These are phyloP conservation scores for Grosmannia penicillata DNA, from an alignment of 2,329 filamentous ascomycete species.

Conservation along the genomic window DNA sequence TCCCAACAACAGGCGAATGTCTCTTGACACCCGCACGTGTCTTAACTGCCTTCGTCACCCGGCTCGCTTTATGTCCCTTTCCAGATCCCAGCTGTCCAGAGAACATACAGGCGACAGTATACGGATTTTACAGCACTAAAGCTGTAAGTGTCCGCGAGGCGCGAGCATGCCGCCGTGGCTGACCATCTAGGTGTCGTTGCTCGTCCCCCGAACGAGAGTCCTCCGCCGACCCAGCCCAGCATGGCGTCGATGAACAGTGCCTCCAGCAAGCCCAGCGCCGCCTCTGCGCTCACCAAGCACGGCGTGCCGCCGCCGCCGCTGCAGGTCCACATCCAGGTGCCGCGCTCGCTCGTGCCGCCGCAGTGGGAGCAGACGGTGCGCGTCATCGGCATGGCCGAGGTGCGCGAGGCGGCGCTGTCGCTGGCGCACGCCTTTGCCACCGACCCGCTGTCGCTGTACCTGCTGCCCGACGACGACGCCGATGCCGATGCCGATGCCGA, in stretches of 20 bases:
- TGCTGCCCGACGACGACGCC: constrained; percentile 52
- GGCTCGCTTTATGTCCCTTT: constrained; percentile 41
- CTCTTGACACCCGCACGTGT: constrained; percentile 40
- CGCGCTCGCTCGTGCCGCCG: constrained; percentile 32
- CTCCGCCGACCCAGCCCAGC: constrained; percentile 14
- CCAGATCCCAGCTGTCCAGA: constrained; percentile 37
- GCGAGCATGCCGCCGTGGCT: neutral
- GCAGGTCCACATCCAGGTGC: neutral
- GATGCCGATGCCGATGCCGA: neutral
- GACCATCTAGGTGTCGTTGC: neutral
- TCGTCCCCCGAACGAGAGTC: neutral
- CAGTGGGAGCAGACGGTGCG: constrained; percentile 44
- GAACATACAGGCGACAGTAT: constrained; percentile 43
- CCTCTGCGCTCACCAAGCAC: too few species aligned
- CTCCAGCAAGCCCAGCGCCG: constrained; percentile 5
- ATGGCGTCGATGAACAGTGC: constrained; percentile 26
- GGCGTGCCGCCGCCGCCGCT: constrained; percentile 3
- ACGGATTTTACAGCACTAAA: constrained; percentile 28
- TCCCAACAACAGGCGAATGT: constrained; percentile 33
- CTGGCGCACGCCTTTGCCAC: constrained; percentile 65
- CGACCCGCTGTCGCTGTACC: constrained; percentile 61
- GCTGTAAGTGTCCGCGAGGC: too few species aligned
- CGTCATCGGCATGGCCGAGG: constrained; percentile 48
- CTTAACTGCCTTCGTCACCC: constrained; percentile 42
- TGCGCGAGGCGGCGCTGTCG: constrained; percentile 53